A percentile compares a stretch with the other conserved stretches of the same genome.
These are phyloP conservation scores for Medicago arabica DNA, from an alignment of 306 rosid genomes.

Conservation along the genomic window DNA sequence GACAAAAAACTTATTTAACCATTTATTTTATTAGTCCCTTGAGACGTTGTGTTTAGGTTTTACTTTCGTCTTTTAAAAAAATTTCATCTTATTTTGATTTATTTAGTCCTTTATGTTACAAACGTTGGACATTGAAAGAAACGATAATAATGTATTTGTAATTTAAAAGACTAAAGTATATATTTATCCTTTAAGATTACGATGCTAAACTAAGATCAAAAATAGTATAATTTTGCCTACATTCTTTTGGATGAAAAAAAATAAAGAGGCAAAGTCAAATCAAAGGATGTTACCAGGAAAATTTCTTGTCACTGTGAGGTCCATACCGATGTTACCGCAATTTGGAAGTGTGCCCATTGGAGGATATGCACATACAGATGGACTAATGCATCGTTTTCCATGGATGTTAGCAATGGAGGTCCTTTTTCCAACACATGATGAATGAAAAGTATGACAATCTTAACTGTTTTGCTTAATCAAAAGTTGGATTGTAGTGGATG, in stretches of 20 bases:
- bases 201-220: no score
- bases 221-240: no score
- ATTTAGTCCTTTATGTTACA: no score
- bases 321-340: constrained; percentile 18
- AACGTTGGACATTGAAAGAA: no score
- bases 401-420: constrained; percentile 8
- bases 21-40: no score
- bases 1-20: no score
- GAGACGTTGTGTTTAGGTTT: no score
- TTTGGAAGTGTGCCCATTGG: constrained; percentile 34
- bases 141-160: no score
- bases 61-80: no score
- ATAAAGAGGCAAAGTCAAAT: background rate
- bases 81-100: no score
- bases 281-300: constrained; percentile 13
- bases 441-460: constrained; percentile 21
- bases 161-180: no score
- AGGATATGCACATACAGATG: constrained; percentile 11
- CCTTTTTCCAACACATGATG: constrained; percentile 38
- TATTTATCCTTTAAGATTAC: no score
- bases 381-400: constrained; percentile 33
- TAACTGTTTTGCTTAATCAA: background rate
- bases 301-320: constrained; percentile 37
- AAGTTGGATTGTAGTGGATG: constrained; percentile 34
- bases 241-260: background rate